Percentiles rank a stretch among this genome's conserved stretches.
Conservation (phyloP, 305 asterid species). For the Fraxinus greggii region DNA sequence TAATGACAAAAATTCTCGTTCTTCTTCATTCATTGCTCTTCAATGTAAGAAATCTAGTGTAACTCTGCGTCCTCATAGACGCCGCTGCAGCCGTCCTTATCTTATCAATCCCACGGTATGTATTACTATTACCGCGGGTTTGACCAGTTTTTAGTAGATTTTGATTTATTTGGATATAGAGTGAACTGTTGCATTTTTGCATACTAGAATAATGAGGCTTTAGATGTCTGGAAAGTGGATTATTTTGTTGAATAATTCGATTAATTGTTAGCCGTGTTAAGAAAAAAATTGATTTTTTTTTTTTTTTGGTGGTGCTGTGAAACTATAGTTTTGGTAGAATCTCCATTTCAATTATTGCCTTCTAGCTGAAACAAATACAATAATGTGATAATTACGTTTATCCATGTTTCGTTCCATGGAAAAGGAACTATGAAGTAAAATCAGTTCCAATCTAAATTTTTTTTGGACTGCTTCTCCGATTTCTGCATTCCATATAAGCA, state of each 20-base stretch:
- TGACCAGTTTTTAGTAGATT: neutral
- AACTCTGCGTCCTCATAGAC: slow-evolving; percentile 39
- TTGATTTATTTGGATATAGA: neutral
- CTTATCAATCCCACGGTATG: slow-evolving; percentile 50
- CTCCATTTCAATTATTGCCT: neutral
- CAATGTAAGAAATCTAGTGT: slow-evolving; percentile 35
- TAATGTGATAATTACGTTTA: neutral
- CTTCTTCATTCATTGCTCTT: slow-evolving; percentile 29
- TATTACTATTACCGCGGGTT: neutral
- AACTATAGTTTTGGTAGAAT: neutral
- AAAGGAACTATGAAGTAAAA: neutral
- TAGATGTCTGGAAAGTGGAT: neutral
- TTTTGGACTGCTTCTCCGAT: neutral
- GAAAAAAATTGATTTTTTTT: neutral
- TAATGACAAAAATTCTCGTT: slow-evolving; percentile 28
- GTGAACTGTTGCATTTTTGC: neutral
- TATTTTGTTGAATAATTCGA: neutral
- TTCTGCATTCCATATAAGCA: neutral
- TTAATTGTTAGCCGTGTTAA: slow-evolving; percentile 8
- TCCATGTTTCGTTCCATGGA: neutral
- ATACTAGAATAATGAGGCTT: slow-evolving; percentile 9
- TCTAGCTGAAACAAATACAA: neutral
- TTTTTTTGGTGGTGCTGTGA: neutral
- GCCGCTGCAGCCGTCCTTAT: slow-evolving; percentile 37
- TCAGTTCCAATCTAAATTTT: neutral